Base-by-base conservation (phyloP, 2,329 filamentous ascomycete species). In the Sarocladiaceae sp. region DNA sequence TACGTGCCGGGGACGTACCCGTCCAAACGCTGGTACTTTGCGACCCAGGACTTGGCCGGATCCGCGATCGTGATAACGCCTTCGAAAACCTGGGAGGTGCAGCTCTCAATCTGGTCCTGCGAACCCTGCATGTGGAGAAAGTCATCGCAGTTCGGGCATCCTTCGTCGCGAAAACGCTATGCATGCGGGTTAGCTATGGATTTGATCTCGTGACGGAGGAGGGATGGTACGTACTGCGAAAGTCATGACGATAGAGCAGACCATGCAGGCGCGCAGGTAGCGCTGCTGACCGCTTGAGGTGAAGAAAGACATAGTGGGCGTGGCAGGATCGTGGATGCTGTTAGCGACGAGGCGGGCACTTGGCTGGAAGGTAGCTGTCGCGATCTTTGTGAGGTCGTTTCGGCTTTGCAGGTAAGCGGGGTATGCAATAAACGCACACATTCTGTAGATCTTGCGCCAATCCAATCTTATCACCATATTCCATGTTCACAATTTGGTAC, bases 91-190 rank as follows among this genome's bases (percentile, higher is more conserved):
- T 91, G 87, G 12, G 88, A 95, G 16, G 93, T 98, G 76, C 90
- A 96, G 68, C 89, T 88, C 60, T 88, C 82, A 58, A 97, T 86
- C 51, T 82, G 78, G 49, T 98, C 93, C 55, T 76, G 70, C 52
- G 83, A 85, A 61, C 83, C 82, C 51, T 80, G 76, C 49, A 97
- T 83, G 63, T 88, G 83, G 47, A 98, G 83, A 64, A 95, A 87
- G 41, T 86, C 81, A 61, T 96, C 91, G 76, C 93, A 98, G 73
- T 98, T 98, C 50, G 93, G 93, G 62, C 93, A 98, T 54, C 93
- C 93, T 60, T 86, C 76, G 57, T 81, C 78, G 57, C 83, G 76
- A 75, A 98, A 98, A 64, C 87, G 84, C 85, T 91, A 60, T 18
- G 13, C 13, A 16, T 24, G n/a, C 23, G 2, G 6, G 40, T 19